Conservation (phyloP, 345 rosid species). For the Erucastrum elatum region DNA sequence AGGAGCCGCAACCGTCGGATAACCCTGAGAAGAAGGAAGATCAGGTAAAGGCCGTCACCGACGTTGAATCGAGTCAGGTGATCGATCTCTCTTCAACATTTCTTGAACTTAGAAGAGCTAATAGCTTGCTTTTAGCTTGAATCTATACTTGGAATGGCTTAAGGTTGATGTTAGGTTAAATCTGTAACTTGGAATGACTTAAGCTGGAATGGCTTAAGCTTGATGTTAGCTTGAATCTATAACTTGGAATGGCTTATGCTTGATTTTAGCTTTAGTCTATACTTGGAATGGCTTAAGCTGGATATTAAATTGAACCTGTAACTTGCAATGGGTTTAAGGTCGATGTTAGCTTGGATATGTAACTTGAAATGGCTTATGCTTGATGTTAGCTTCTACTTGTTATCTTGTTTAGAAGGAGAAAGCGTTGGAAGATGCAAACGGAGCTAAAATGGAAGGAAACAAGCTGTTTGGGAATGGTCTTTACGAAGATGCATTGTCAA, state of each 20-base stretch:
- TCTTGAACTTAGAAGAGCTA: not conserved
- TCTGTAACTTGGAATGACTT: not conserved
- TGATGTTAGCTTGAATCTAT: not conserved
- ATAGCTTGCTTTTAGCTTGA: not conserved
- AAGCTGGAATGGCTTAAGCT: not conserved
- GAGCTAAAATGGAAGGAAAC: conserved; percentile 79
- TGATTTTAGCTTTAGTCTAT: not conserved
- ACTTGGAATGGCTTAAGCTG: too few species aligned
- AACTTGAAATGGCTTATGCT: not conserved
- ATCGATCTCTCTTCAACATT: not conserved
- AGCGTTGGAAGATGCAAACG: conserved; percentile 58
- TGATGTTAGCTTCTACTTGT: not conserved
- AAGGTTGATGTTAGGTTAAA: too few species aligned
- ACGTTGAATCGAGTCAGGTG: conserved; percentile 48
- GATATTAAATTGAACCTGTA: too few species aligned
- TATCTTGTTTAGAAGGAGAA: conserved; percentile 42
- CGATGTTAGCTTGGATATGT: not conserved
- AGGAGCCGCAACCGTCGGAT: not conserved
- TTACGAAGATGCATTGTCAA: conserved; percentile 70
- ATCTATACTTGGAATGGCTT: too few species aligned
- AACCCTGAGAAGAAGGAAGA: not conserved
- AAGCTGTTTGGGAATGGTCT: conserved; percentile 56
- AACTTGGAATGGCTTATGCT: not conserved
- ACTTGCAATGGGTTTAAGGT: not conserved
- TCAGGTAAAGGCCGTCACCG: conserved; percentile 14